Conservation (phyloP, 257 asterid species). For the Jaltomata sinuosa region DNA sequence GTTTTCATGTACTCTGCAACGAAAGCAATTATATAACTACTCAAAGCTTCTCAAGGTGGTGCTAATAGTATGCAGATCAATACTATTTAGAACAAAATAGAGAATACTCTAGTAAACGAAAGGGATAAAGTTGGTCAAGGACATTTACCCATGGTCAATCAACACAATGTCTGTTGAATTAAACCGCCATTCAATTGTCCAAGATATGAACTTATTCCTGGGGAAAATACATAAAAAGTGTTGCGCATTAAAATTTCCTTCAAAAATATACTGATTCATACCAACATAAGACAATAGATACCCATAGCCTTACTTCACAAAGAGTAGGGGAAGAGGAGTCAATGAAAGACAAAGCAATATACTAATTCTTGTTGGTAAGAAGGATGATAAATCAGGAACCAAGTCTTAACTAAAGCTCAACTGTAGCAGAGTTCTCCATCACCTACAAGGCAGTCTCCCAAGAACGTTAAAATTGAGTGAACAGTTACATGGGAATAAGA, state of each 20-base stretch:
- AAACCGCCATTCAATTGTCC: conserved; percentile 92
- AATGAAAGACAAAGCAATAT: neutral
- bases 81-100: neutral
- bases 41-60: neutral
- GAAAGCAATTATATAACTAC: neutral
- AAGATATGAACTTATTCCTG: conserved; percentile 74
- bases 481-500: neutral
- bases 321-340: neutral
- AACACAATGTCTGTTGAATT: conserved; percentile 59
- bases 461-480: neutral
- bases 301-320: neutral
- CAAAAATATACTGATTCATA: neutral
- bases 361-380: neutral
- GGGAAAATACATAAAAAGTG: conserved; percentile 3
- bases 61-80: neutral
- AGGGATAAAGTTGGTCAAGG: neutral
- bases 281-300: neutral
- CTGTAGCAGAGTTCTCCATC: neutral
- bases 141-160: conserved; percentile 71
- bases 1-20: conserved; percentile 60
- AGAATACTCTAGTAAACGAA: neutral
- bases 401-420: neutral
- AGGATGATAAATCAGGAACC: neutral
- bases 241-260: neutral
- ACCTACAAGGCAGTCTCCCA: neutral